Evolutionary conservation across 495 filamentous ascomycete genomes (phyloP), one percentile per base, ranked within the genome.

Genomic region (Penicillium daleae): DNA sequence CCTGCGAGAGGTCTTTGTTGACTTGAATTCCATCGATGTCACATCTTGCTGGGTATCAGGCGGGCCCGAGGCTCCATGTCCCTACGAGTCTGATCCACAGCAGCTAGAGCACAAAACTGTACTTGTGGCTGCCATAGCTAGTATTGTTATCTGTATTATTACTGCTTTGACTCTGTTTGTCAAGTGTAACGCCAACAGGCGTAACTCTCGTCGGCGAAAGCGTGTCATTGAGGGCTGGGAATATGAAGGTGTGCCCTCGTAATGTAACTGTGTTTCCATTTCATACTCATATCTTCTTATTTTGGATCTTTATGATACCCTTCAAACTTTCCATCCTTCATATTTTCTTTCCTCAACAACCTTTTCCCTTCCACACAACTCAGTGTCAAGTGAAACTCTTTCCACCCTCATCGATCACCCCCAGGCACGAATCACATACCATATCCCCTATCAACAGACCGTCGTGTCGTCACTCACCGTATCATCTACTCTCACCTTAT

Each of bases 191-290:
- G 78, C 83, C 27, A 88, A 88, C 67, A 67, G 86, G 26, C 74
- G 83, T 29, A 82, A 76, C 44, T 80, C 77, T 31, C 76, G 80
- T 51, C 77, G 81, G 49, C 74, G 82, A 55, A 82, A 78, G 70
- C 82, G 79, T 63, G 69, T 76, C 7, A 82, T 80, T 42, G 80
- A 82, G 44, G 85, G 86, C 0, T 87, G 85, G 83, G 84, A 87
- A 44, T 90, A 90, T 73, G 87, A 90, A 65, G 87, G 87, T 21
- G 85, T 89, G 35, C 86, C 87, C 33, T 80, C 78, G n/a, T 82
- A 59, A 70, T 32, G 29, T 27, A 13, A 3, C 40, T 44, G n/a
- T 50, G 1, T 50, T 7, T 22, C 6, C 9, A 13, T 27, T 49
- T 22, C 13, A 10, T 40, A 31, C 21, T 59, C 27, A 12, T 19